Conservation (phyloP, 2,329 filamentous ascomycete genomes). For the Penicillium sp. region DNA sequence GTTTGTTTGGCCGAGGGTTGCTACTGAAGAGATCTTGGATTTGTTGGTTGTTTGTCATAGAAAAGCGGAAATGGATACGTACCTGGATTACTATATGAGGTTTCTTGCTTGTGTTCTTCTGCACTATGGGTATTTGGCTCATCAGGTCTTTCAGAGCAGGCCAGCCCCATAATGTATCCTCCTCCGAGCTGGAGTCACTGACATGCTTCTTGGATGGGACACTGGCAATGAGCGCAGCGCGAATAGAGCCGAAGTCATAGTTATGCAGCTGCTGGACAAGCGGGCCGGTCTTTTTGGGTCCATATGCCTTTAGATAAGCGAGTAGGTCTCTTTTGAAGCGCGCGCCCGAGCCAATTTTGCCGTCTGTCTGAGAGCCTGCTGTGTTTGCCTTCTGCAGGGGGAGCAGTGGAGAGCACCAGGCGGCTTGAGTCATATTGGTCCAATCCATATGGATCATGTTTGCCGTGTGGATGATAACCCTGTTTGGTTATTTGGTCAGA, state of each 20-base stretch:
- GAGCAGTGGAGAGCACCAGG: slow-evolving; percentile 73
- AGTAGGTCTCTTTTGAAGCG: slow-evolving; percentile 75
- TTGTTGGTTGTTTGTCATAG: slow-evolving; percentile 24
- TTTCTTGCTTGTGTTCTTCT: slow-evolving; percentile 16
- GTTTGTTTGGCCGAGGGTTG: slow-evolving; percentile 68
- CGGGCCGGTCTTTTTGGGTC: slow-evolving; percentile 51
- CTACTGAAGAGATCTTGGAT: slow-evolving; percentile 74
- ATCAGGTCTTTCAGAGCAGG: slow-evolving; percentile 62
- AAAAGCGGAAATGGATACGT: slow-evolving; percentile 16
- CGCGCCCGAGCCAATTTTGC: slow-evolving; percentile 57
- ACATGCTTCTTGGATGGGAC: slow-evolving; percentile 66
- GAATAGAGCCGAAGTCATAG: slow-evolving; percentile 69
- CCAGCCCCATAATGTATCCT: slow-evolving; percentile 73
- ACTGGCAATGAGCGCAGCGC: slow-evolving; percentile 72
- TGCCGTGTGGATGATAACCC: slow-evolving; percentile 77
- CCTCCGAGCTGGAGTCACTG: slow-evolving; percentile 39
- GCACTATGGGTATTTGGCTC: slow-evolving; percentile 49
- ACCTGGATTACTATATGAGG: slow-evolving; percentile 42
- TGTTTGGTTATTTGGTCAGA: slow-evolving; percentile 13
- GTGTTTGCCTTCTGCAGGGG: slow-evolving; percentile 42
- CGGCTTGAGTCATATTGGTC: slow-evolving; percentile 81
- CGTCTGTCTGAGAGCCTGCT: slow-evolving; percentile 11
- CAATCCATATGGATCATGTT: slow-evolving; percentile 90
- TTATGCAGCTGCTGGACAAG: slow-evolving; percentile 57
- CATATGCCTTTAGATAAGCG: slow-evolving; percentile 69